Base-by-base conservation (phyloP, 257 asterid species). In the Solanum sparsipilum region DNA sequence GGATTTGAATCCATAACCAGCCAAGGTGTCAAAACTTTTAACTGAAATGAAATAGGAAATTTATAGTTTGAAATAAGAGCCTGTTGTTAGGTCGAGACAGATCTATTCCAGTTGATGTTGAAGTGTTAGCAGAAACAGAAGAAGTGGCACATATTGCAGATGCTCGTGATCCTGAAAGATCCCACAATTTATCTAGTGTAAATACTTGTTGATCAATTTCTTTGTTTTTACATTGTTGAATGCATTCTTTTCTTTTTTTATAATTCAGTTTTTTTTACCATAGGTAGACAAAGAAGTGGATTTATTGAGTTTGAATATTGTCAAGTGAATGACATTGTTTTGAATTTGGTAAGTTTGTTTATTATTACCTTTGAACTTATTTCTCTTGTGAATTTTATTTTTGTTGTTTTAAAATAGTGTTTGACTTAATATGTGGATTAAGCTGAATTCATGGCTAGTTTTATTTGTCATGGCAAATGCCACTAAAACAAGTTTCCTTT, bases 1-100 rank as follows among this genome's bases (percentile, higher is more conserved):
- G 90, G 56, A 13, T 88, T 88, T 35, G 84, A 48, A n/a, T 83
- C 68, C 44, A 65, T 87, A 82, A 81, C 74, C 27, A 87, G 87
- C 48, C 74, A 84, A 20, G 87, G 90, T 9, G 87, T 88, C 44
- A 83, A 56, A 3, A 63, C 48, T 84, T 56, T 84, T 84, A 58
- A 71, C 4, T 29, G 9, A 16, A 15, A 16, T 16, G 60, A 23
- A 84, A 36, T 20, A 52, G 31, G 46, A 72, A 83, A 84, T 18
- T 71, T 13, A 29, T 52, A 7, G 32, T 88, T 21, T 87, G 87
- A 34, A 83, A 83, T 29, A 83, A 52, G 35, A 83, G 67, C 65
- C 36, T 83, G 44, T 23, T 71, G 90, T 5, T 88, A 25, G 65
- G 20, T 6, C 63, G 23, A 13, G 79, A 31, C 32, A 84, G 73